Evolutionary conservation across 495 filamentous ascomycete species (phyloP), one percentile per base, ranked within the genome.

Genomic region (Penicillium atrosanguineum): DNA sequence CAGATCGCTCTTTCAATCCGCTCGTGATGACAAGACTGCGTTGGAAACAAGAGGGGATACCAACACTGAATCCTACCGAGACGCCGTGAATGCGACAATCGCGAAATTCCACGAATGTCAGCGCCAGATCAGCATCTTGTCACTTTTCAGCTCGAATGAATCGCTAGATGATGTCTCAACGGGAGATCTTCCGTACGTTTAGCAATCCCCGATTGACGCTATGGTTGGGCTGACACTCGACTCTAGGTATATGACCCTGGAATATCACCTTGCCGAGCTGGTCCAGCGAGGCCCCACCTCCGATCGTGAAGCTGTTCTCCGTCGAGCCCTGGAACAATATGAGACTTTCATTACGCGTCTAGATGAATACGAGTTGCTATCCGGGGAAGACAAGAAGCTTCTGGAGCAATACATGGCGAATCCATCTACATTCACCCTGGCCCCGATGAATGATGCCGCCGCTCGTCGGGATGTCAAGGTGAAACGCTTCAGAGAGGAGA

Each of bases 141-240:
- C 89, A 0, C 69, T 97, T 12, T 97, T 97, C 79, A 94, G 90
- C 62, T 79, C 86, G 7, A 97, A 98, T 68, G 94, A 98, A 66
- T 79, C 82, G 2, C 69, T 96, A 29, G 95, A 97, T 50, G 94
- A 98, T 75, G 74, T 97, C 26, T 77, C 88, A 11, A 93, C 91
- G 11, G 79, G 78, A n/a, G 85, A 94, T 69, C 69, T 98, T 40
- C 88, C 87, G 80, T 96, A 81, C 62, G 55, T 64, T 51, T 56
- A 66, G 61, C 61, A 51, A 48, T 62, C 62, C 36, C 64, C 70
- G 54, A 57, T 74, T 48, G 64, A 38, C 63, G 68, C 20, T 25
- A 29, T 9, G 20, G 29, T 51, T 7, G 46, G 25, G 48, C 65
- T 69, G 52, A 69, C 57, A 11, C 16, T 39, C 41, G 4, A 37